Percentiles rank a stretch among this genome's conserved stretches.
Evolutionary conservation across 1,284 basidiomycete species (phyloP).

Genomic region (Psilocybe mexicana): DNA sequence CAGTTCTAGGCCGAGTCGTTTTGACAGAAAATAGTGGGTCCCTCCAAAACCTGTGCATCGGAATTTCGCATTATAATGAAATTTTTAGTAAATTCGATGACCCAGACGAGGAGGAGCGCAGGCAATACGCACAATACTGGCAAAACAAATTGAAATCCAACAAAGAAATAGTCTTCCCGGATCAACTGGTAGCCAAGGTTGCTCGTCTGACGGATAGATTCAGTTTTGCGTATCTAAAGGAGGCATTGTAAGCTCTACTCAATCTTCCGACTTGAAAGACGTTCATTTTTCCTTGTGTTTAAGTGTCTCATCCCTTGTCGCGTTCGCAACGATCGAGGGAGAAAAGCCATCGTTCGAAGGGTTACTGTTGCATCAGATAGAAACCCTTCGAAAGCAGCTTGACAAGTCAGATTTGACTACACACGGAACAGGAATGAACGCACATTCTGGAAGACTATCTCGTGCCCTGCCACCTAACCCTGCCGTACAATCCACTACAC

Average conservation of each 20-base stretch:
- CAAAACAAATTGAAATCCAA: slow-evolving; percentile 69
- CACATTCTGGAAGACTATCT: background rate
- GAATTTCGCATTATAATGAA: background rate
- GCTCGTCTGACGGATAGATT: slow-evolving; percentile 63
- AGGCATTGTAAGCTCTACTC: slow-evolving; percentile 66
- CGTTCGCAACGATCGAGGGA: slow-evolving; percentile 48
- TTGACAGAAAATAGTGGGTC: slow-evolving; percentile 82
- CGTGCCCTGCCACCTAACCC: slow-evolving; percentile 7
- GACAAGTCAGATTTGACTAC: slow-evolving; percentile 32
- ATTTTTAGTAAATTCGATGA: slow-evolving; percentile 58
- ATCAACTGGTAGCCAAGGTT: slow-evolving; percentile 58
- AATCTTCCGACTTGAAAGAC: background rate
- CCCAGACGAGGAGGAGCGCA: slow-evolving; percentile 62
- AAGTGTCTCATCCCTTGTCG: slow-evolving; percentile 66
- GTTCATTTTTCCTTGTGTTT: slow-evolving; percentile 3
- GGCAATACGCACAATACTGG: slow-evolving; percentile 74
- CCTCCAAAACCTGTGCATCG: background rate
- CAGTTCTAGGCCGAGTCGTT: slow-evolving; percentile 75
- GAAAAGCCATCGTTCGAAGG: slow-evolving; percentile 50
- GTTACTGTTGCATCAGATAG: slow-evolving; percentile 58
- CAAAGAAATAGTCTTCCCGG: slow-evolving; percentile 63
- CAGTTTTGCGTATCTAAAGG: slow-evolving; percentile 83
- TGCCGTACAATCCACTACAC: slow-evolving; percentile 3
- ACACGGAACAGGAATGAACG: background rate
- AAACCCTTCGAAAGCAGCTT: slow-evolving; percentile 59